Base-by-base conservation (phyloP, 2,329 filamentous ascomycete genomes). In the Metarhizium robertsii region DNA sequence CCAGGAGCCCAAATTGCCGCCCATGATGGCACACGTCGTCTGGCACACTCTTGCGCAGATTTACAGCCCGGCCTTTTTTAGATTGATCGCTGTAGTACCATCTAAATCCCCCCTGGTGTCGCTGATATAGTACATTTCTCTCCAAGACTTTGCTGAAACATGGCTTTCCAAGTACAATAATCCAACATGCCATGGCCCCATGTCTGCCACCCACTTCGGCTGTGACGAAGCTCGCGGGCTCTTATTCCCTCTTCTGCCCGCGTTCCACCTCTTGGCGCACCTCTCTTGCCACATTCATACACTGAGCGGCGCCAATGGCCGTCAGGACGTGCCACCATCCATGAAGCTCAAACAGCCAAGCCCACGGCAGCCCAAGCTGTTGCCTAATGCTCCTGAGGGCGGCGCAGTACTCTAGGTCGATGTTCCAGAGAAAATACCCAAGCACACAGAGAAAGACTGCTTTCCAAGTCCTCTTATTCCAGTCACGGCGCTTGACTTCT, bases 281-380 rank as follows among this genome's bases (percentile, higher is more conserved):
- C n/a, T 68, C 66, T 48, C 66, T 60, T 40, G 58, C 58, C 20
- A 68, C 62, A 2, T 61, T 57, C 65, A 75, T 75, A 47, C 71
- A 72, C 50, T 64, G 63, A 29, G 73, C 73, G 4, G 80, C 79
- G 1, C 79, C 76, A 20, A 80, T 68, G 0, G 79, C 82, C 0
- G 81, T 85, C 30, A 83, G 67, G 16, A 85, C 67, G 61, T 85
- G 82, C 82, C 82, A 85, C 82, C 81, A 85, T 1, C 80, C 82
- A 61, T 85, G 82, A 14, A 84, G 62, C 66, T 85, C 82, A 4
- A 85, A 64, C 0, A 80, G 38, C 65, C 79, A 81, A 2, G 75
- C 77, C 74, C 72, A 80, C 0, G 81, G 81, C 47, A 82, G 64
- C 0, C 81, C 81, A 2, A 84, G 60, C 0, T 53, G 59, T 7